Base-by-base conservation (phyloP, 192 early-diverging fungal species). In the Gryganskiella cystojenkinii region DNA sequence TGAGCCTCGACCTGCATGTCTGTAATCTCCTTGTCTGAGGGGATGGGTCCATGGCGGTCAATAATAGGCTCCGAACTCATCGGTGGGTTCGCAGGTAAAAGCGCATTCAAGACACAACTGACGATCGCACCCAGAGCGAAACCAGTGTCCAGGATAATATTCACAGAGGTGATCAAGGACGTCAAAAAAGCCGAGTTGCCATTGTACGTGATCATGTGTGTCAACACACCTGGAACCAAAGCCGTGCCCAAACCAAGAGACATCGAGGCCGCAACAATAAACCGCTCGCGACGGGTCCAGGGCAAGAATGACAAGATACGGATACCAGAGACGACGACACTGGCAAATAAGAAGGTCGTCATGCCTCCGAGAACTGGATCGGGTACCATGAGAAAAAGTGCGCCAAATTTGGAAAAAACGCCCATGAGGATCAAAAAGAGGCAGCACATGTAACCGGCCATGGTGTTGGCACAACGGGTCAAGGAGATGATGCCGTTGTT, bases 401-500 rank as follows among this genome's bases (percentile, higher is more conserved):
- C 85, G 40, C 80, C 87, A 43, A 87, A 80, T 46, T 87, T 87
- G 33, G 74, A 64, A 56, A 87, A 85, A 49, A 87, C 70, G 37
- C 86, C 86, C 72, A 81, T 82, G 19, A 87, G 79, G 22, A 87
- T 56, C 56, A 87, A 67, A 66, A 84, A 83, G 27, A 78, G 13
- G 57, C 86, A 88, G 49, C 86, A 87, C 70, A 82, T 81, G 43
- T 85, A 87, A 7, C 86, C 86, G 24, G 86, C 86, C 50, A 67
- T 56, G 30, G 81, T 76, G 56, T 86, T 87, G 54, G 86, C 86
- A 33, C 86, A 87, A 49, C 86, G 69, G 19, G 86, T 87, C 28
- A 87, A 53, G 3, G 86, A 84, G 42, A 87, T 87, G 71, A 87
- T 80, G 37, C 86, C 86, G 55, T 87, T 87, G 67, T 87, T 87